Base-by-base conservation (phyloP, 2,329 filamentous ascomycete genomes). In the Clarireedia hainanense region DNA sequence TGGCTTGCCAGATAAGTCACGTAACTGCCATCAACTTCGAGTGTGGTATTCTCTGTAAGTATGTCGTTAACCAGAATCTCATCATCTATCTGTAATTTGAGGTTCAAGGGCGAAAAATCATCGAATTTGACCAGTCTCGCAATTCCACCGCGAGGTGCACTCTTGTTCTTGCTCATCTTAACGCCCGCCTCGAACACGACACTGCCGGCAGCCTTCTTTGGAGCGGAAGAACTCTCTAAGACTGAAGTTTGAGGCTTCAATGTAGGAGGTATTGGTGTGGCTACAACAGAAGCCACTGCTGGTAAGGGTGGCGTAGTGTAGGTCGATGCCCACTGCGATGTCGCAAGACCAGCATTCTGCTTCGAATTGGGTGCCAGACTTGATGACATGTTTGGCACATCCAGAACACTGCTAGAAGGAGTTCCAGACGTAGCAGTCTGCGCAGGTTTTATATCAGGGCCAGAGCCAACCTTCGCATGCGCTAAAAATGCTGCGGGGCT, bases 21-120 rank as follows among this genome's bases (percentile, higher is more conserved):
- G 20, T 23, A 27, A 26, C 50, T 56, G 6, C 27, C 24, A 24
- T 55, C 40, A 6, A 52, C 39, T 27, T 20, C 42, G 6, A 57
- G 36, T 26, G 5, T 27, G 5, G 43, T 15, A 20, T 10, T 20
- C n/a, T 53, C 30, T n/a, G 36, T 30, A 7, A 57, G 24, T 27
- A 26, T 10, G 5, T 61, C 60, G 36, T 46, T 43, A 3, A 60
- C 23, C n/a, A 60, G 10, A 2, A 58, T 5, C 14, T 36, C 50
- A 4, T 37, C 36, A 3, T 43, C 37, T 7, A 43, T 6, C 20
- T 43, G 20, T 39, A 57, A 6, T 47, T 57, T 43, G n/a, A 57
- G 42, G 12, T 12, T 27, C 6, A 54, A 47, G 37, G 26, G 55
- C 20, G 36, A 37, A 37, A 6, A 15, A 6, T 54, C 6, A 30